Evolutionary conservation across 2,329 filamentous ascomycete genomes (phyloP), one percentile per base, ranked within the genome.

Genomic region (Xylaria sp.): DNA sequence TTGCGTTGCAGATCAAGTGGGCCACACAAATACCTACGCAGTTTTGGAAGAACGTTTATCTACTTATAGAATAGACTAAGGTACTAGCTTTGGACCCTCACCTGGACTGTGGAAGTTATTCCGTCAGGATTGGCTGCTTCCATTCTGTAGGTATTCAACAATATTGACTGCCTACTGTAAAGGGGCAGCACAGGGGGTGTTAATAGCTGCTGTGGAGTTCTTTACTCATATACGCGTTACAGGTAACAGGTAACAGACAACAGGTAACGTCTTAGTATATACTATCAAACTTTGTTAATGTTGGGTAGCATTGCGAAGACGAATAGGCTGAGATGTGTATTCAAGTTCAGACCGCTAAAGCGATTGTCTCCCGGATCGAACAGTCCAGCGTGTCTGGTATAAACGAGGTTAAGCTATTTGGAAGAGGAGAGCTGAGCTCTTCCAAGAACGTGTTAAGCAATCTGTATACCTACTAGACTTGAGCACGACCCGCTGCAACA

Each of bases 1-100:
- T 54, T 22, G 47, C 33, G 27, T 20, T 33, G 50, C 44, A 55
- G 54, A 64, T 59, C 54, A 59, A 22, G 54, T 64, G 62, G 53
- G 36, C 36, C 36, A 55, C 22, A 1, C 7, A 29, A 55, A 39
- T 54, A 39, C 11, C 17, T 22, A 29, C 5, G 15, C 5, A 17
- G 27, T 39, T 27, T 22, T n/a, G n/a, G 20, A 39, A 20, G 51
- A 54, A 5, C 20, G n/a, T 54, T 54, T 38, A 39, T 38, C 45
- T 33, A 29, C 6, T 50, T 50, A n/a, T 17, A 51, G 49, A 39
- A 20, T 39, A 53, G 27, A 9, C 13, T 27, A 31, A n/a, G 44
- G 2, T 33, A 4, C 47, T 51, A 17, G 29, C 33, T 33, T 51
- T 51, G 4, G 10, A 51, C 27, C 45, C 47, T 51, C 27, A 20